Evolutionary conservation across 805 yeast genomes (phyloP).

Genomic region (Ogataea populi-albae): DNA sequence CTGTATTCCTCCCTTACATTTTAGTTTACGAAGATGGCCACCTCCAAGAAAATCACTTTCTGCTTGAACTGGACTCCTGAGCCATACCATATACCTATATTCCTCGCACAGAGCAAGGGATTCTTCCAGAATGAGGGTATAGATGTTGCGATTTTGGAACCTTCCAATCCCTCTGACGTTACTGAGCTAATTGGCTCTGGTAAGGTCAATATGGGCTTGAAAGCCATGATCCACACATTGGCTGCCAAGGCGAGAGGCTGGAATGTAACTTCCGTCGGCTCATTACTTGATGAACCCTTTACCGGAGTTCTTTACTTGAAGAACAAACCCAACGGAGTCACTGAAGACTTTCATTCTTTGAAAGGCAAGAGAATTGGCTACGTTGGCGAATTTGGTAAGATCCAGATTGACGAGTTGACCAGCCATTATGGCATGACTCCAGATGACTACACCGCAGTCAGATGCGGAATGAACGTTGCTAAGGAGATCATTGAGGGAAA

Average conservation of each 20-base stretch:
- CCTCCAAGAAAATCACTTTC: conserved; percentile 49
- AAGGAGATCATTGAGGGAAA: conserved; percentile 52
- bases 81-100: conserved; percentile 55
- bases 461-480: conserved; percentile 61
- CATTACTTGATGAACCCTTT: conserved; percentile 55
- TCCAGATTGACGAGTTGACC: conserved; percentile 55
- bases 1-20: too few relatives aligned
- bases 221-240: conserved; percentile 58
- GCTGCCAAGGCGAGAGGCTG: conserved; percentile 60
- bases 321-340: conserved; percentile 42
- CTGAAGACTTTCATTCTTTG: conserved; percentile 48
- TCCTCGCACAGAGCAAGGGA: conserved; percentile 47
- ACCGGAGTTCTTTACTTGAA: conserved; percentile 53
- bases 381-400: conserved; percentile 59
- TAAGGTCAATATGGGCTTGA: conserved; percentile 55
- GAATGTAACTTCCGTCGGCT: conserved; percentile 55
- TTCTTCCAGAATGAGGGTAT: conserved; percentile 49
- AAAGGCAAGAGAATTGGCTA: conserved; percentile 55
- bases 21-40: conserved; percentile 9
- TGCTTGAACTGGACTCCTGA: conserved; percentile 54
- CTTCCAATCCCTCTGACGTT: conserved; percentile 56
- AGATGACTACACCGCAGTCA: conserved; percentile 52
- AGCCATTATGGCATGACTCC: conserved; percentile 56
- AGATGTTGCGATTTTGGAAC: conserved; percentile 51
- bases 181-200: conserved; percentile 57